Percentiles rank a stretch among this genome's conserved stretches.
Conservation (phyloP, 257 asterid genomes). For the Solanum arcanum region DNA sequence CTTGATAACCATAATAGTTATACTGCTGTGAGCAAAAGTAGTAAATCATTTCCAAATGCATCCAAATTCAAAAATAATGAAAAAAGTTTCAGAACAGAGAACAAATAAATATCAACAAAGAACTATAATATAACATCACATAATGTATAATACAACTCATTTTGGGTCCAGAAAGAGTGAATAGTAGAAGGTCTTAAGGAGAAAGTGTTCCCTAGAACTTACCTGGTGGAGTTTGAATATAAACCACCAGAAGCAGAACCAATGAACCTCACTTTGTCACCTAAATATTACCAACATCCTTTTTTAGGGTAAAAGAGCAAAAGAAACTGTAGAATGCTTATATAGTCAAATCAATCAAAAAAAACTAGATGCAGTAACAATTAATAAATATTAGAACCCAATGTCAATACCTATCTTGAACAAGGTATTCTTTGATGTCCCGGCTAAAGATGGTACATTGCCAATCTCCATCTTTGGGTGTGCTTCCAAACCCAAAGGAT, state of each 20-base stretch:
- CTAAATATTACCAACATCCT: constrained; percentile 24
- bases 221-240: constrained; percentile 24
- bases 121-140: not conserved
- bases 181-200: not conserved
- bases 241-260: constrained; percentile 53
- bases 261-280: constrained; percentile 74
- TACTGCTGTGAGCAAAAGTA: not conserved
- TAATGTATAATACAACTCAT: not conserved
- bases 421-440: constrained; percentile 33
- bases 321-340: not conserved
- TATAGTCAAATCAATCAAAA: not conserved
- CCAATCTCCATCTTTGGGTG: constrained; percentile 38
- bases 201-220: not conserved
- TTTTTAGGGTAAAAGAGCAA: not conserved
- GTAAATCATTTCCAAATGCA: not conserved
- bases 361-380: not conserved
- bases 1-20: not conserved
- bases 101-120: not conserved
- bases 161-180: not conserved
- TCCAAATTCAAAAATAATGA: not conserved
- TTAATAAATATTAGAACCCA: not conserved
- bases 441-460: constrained; percentile 24
- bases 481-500: constrained; percentile 30
- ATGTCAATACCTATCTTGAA: constrained; percentile 34
- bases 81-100: not conserved